Conservation (phyloP, 352 stramenopile species). For the Phytopythium oedochilum region DNA sequence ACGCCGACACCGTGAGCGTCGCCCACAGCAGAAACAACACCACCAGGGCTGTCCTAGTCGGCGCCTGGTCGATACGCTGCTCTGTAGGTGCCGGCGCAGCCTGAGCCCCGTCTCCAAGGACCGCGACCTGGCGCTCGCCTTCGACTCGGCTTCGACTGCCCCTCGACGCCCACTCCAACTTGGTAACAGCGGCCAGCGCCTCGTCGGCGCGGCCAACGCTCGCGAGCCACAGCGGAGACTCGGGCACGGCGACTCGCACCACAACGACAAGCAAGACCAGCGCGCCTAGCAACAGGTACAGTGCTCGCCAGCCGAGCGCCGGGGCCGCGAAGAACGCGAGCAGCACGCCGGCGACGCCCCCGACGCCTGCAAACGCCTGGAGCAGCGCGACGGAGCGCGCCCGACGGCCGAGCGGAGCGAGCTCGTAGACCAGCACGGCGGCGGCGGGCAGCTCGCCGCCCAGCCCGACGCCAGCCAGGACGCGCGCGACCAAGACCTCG, state of each 20-base stretch:
- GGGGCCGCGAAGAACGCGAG: slow-evolving; percentile 24
- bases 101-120: neutral
- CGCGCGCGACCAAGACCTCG: slow-evolving; percentile 25
- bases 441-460: slow-evolving; percentile 29
- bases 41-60: neutral
- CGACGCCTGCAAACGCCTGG: slow-evolving; percentile 32
- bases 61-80: slow-evolving; percentile 1
- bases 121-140: slow-evolving; percentile 9
- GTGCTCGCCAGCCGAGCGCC: slow-evolving; percentile 23
- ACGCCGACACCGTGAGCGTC: slow-evolving; percentile 23
- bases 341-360: slow-evolving; percentile 22
- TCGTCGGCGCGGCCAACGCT: slow-evolving; percentile 23
- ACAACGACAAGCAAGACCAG: slow-evolving; percentile 21
- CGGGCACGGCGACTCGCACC: slow-evolving; percentile 19
- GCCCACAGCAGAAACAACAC: slow-evolving; percentile 29
- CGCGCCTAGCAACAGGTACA: slow-evolving; percentile 18
- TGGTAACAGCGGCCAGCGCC: slow-evolving; percentile 20
- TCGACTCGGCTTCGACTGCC: slow-evolving; percentile 6
- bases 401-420: slow-evolving; percentile 20
- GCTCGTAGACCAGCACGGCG: slow-evolving; percentile 28
- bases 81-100: neutral
- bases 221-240: slow-evolving; percentile 44
- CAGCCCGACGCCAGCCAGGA: slow-evolving; percentile 27
- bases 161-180: slow-evolving; percentile 16
- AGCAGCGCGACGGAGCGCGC: slow-evolving; percentile 29